These are phyloP conservation scores for Gossypium anomalum DNA, from an alignment of 345 rosid species.

Conservation along the genomic window DNA sequence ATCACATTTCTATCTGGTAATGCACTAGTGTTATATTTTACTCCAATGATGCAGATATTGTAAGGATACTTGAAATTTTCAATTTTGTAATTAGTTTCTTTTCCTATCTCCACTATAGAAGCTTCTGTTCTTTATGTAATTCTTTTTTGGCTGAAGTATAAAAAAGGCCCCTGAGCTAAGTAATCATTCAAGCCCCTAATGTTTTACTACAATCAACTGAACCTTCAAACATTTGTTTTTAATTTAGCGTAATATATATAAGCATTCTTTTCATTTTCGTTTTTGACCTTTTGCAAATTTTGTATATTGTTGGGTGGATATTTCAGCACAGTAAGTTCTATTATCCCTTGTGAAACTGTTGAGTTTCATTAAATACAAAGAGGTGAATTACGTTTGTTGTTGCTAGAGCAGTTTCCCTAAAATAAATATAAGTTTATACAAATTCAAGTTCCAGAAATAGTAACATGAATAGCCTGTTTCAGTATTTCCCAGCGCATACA, in stretches of 20 bases:
- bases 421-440: background rate
- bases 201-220: no score
- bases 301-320: background rate
- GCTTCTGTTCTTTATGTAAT: background rate
- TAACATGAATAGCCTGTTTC: background rate
- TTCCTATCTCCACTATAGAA: background rate
- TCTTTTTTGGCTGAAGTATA: no score
- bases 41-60: background rate
- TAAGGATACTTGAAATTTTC: slow-evolving; percentile 8
- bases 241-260: background rate
- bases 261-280: background rate
- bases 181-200: no score
- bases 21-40: background rate
- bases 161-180: no score
- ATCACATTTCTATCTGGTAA: background rate
- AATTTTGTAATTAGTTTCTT: slow-evolving; percentile 8
- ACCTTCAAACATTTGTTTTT: no score
- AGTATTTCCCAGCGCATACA: background rate
- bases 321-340: background rate
- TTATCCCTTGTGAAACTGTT: background rate
- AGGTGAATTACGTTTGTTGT: background rate
- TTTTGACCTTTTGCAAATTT: background rate
- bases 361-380: slow-evolving; percentile 4
- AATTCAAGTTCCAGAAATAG: background rate
- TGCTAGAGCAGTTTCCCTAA: background rate